Evolutionary conservation across 225 moss, liverwort and hornwort species (phyloP), one percentile per base, ranked within the genome.

Genomic region (Anthoceros angustus): DNA sequence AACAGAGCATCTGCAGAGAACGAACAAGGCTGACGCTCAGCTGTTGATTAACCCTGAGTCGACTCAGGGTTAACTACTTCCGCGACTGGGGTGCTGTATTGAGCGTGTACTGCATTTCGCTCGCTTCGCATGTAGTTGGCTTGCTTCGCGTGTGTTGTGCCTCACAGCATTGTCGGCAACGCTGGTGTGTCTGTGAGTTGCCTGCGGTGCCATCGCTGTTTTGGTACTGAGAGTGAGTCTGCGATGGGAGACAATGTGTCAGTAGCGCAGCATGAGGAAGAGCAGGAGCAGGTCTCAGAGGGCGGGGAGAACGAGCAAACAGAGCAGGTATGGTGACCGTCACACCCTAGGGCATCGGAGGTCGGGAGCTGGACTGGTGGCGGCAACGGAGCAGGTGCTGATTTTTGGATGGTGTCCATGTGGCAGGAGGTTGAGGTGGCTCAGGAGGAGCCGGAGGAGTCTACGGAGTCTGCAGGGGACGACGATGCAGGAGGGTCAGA

Each of bases 181-280:
- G 32, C 32, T 32, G 32, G 1, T 32, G 32, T 32, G 1, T 32
- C 32, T 32, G 32, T 32, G 32, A 32, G 32, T 32, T 32, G 32
- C 32, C 32, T 32, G 32, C 4, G 32, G 32, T 32, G 32, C 32
- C 2, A 32, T 32, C 32, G 32, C 32, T 32, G 32, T 32, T 32
- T 32, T 32, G 32, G 32, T 32, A 32, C 32, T 4, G 32, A 32
- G 32, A 32, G 32, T 4, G 32, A 32, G 1, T 32, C 32, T 32
- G 32, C 32, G 32, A 81, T 81, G 83, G 83, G 80, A 40, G 76
- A 84, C 71, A 84, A 74, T 72, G 42, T 81, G 38, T 67, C 73
- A 40, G 70, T 66, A 68, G 80, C 78, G 75, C 77, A 83, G 69
- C 76, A 76, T 76, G 74, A 76, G 42, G 68, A 70, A 70, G 72